Base-by-base conservation (phyloP, 176 grass and related monocot species). In the Rhipidocladum racemiflorum region DNA sequence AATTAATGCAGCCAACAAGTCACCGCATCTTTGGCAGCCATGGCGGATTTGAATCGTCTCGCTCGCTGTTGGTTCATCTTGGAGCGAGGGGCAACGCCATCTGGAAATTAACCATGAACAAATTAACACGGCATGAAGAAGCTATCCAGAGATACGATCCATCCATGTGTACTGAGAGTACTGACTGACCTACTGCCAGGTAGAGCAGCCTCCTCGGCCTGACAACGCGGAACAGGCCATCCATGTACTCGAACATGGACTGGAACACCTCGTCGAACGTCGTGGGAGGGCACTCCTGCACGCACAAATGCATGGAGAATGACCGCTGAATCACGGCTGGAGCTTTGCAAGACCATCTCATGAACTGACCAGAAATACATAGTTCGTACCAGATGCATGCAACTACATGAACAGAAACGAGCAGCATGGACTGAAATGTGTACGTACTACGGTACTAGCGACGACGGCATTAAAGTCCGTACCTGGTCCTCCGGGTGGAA, bases 11-110 rank as follows among this genome's bases (percentile, higher is more conserved):
- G 25, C n/a, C 55, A 49, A 61, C 60, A 48, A 55, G 9, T 77
- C 16, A 88, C 91, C 2, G 70, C 51, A 0, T 91, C 85, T 88
- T 93, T 91, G 15, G 78, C 84, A 25, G 67, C 78, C 84, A 81
- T 97, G 46, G 89, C 94, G 10, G 86, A 66, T 60, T 88, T 91
- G 77, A 91, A 93, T 23, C 91, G 78, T 43, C 91, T 72, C 1
- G 84, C 65, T 42, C 91, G 78, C 80, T 93, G 94, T 46, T 93
- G 91, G 81, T 91, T 97, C 91, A 97, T 93, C 43, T 97, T 97
- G 55, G 91, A 87, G 65, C 89, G 84, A 6, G 94, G 94, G 15
- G 94, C 89, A 32, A 97, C 89, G 11, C 94, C 94, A 66, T 97
- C 91, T 97, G 72, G 43, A 66, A 0, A 25, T 59, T 4, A 59